phyloP scores from a whole-genome alignment of 768 basidiomycete genomes.

The Cyclocybe cylindracea region DNA sequence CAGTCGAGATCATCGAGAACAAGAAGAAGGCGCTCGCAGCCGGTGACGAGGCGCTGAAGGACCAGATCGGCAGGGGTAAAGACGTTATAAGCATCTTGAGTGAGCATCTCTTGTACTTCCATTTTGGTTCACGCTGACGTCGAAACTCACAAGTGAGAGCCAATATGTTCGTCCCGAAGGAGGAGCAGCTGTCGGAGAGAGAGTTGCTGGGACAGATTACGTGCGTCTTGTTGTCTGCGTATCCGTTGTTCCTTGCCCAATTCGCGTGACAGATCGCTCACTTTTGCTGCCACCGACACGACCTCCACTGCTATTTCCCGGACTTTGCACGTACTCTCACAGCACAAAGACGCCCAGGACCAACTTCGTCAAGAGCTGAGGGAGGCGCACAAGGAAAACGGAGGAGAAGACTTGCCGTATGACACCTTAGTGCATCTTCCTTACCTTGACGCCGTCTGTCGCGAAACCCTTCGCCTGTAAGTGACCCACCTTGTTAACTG shows the following conservation, averaged over 20 bases:
- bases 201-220: constrained; percentile 35
- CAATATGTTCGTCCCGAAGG: constrained; percentile 30
- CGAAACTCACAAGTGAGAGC: constrained; percentile 28
- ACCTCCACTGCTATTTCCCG: constrained; percentile 40
- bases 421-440: constrained; percentile 38
- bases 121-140: neutral
- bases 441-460: constrained; percentile 39
- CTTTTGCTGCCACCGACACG: constrained; percentile 45
- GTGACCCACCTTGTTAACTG: constrained; percentile 1
- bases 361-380: constrained; percentile 38
- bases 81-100: constrained; percentile 50
- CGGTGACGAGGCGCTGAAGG: constrained; percentile 33
- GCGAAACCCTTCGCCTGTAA: constrained; percentile 41
- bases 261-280: constrained; percentile 18
- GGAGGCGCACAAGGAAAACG: constrained; percentile 19
- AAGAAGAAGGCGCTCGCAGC: constrained; percentile 36
- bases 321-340: constrained; percentile 33
- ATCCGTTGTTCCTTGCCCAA: neutral
- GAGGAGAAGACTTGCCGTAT: constrained; percentile 29
- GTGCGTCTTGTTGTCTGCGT: constrained; percentile 6
- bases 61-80: constrained; percentile 39
- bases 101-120: constrained; percentile 19
- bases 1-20: constrained; percentile 34
- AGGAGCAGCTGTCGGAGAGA: constrained; percentile 31
- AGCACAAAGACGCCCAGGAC: constrained; percentile 28